phyloP scores from a whole-genome alignment of 2,329 filamentous ascomycete species.

The Incumbomyces lentus region DNA sequence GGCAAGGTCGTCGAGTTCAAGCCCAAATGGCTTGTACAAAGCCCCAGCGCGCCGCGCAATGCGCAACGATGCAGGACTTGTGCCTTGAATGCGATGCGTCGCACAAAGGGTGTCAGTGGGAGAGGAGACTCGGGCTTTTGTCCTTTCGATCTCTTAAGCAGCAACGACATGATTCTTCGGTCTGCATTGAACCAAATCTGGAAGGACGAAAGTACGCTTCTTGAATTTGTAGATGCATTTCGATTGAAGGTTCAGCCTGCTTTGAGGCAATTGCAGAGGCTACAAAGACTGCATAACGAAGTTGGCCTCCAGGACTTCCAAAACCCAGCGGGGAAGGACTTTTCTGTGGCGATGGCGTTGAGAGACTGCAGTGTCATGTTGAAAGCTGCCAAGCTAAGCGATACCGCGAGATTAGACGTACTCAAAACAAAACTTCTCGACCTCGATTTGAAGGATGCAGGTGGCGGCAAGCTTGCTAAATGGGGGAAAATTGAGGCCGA shows the following conservation, averaged over 20 bases:
- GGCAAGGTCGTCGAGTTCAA: slow-evolving; percentile 60
- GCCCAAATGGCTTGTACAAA: slow-evolving; percentile 74
- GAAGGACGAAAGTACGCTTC: slow-evolving; percentile 26
- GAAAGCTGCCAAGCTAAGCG: slow-evolving; percentile 33
- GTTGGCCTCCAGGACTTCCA: slow-evolving; percentile 22
- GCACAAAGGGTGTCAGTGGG: slow-evolving; percentile 21
- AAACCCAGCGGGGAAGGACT: slow-evolving; percentile 29
- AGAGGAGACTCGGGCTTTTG: slow-evolving; percentile 41
- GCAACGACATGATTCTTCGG: slow-evolving; percentile 32
- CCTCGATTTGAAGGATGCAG: slow-evolving; percentile 63
- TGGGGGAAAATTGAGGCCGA: slow-evolving; percentile 56
- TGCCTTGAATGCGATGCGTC: slow-evolving; percentile 46
- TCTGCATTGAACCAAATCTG: slow-evolving; percentile 26
- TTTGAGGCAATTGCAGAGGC: slow-evolving; percentile 21
- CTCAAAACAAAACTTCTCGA: slow-evolving; percentile 53
- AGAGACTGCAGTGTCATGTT: slow-evolving; percentile 65
- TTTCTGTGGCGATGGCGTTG: slow-evolving; percentile 66
- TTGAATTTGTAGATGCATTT: slow-evolving; percentile 26
- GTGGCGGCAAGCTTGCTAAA: slow-evolving; percentile 52
- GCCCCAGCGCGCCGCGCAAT: slow-evolving; percentile 54
- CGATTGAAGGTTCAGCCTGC: slow-evolving; percentile 28
- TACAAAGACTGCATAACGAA: slow-evolving; percentile 18
- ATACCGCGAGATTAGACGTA: slow-evolving; percentile 24
- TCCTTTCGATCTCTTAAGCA: slow-evolving; percentile 53
- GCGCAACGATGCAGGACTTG: slow-evolving; percentile 65